These are phyloP conservation scores for Pythium scleroteichum DNA, from an alignment of 352 stramenopile species.

Conservation along the genomic window DNA sequence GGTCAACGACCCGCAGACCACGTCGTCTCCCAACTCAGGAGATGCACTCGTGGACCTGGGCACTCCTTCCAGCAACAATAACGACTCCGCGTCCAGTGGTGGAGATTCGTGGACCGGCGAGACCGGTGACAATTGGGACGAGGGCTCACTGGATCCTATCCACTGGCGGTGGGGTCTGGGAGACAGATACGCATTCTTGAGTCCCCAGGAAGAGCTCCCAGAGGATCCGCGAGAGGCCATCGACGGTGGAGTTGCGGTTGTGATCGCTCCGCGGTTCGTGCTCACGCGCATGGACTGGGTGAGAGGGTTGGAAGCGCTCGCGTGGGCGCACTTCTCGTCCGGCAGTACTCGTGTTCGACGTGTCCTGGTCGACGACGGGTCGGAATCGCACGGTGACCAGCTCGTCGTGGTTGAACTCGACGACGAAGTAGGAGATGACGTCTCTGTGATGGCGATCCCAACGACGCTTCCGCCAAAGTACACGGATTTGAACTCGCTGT, in stretches of 20 bases:
- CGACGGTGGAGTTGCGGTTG: slow-evolving; percentile 20
- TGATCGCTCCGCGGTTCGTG: slow-evolving; percentile 20
- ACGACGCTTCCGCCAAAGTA: slow-evolving; percentile 15
- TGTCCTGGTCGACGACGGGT: neutral
- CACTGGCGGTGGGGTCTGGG: slow-evolving; percentile 7
- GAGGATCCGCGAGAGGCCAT: neutral
- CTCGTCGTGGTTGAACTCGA: slow-evolving; percentile 28
- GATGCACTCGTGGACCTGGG: too few relatives aligned
- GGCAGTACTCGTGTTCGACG: slow-evolving; percentile 10
- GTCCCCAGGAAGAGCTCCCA: neutral
- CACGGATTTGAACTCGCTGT: slow-evolving; percentile 9
- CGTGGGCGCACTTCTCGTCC: slow-evolving; percentile 20
- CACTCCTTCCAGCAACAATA: too few relatives aligned
- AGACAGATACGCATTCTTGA: slow-evolving; percentile 17
- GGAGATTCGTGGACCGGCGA: neutral
- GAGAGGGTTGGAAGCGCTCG: neutral
- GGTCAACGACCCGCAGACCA: neutral
- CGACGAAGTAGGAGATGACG: neutral
- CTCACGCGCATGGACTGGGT: slow-evolving; percentile 22
- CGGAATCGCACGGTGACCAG: neutral
- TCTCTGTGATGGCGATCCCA: neutral
- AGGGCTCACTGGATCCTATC: neutral
- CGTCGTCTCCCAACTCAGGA: too few relatives aligned
- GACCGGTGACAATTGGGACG: neutral
- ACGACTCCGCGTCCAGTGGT: neutral